phyloP scores from a whole-genome alignment of 352 stramenopile species.

The Phytopythium aichiense region DNA sequence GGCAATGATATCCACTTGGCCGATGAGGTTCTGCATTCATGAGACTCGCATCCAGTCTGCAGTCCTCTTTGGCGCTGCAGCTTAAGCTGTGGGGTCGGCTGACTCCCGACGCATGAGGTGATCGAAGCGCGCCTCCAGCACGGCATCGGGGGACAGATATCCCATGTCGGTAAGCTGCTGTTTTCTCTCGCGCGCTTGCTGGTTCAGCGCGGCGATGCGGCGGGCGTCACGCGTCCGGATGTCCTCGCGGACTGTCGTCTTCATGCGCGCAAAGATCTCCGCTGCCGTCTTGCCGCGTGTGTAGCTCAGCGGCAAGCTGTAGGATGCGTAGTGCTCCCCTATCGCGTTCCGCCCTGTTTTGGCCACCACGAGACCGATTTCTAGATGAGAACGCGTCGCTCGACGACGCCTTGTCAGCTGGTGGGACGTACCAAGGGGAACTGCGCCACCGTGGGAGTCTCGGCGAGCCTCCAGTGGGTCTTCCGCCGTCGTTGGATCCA shows the following conservation, averaged over 20 bases:
- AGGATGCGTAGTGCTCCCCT: constrained; percentile 20
- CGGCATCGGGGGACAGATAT: constrained; percentile 23
- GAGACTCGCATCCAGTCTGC: no score
- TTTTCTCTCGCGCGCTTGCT: constrained; percentile 15
- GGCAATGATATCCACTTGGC: no score
- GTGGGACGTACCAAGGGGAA: constrained; percentile 13
- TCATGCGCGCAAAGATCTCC: constrained; percentile 29
- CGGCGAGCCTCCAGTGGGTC: constrained; percentile 24
- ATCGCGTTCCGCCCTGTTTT: constrained; percentile 20
- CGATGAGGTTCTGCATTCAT: no score
- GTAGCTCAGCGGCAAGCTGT: constrained; percentile 15
- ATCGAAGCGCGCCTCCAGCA: constrained; percentile 29
- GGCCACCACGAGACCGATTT: no score
- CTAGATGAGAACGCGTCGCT: no score
- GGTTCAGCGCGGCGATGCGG: constrained; percentile 26
- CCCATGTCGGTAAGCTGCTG: constrained; percentile 19
- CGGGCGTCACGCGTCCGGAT: constrained; percentile 21
- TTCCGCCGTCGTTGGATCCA: constrained; percentile 12
- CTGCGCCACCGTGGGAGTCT: constrained; percentile 14
- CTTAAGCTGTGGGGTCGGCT: not conserved
- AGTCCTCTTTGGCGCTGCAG: not conserved
- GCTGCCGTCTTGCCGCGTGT: constrained; percentile 11
- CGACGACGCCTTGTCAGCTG: no score
- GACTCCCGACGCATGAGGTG: constrained; percentile 2
- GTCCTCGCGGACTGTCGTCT: constrained; percentile 18